A percentile compares a stretch with the other conserved stretches of the same genome.
Evolutionary conservation across 179 eudicot species (phyloP).

Genomic region (Carnegiea gigantea): DNA sequence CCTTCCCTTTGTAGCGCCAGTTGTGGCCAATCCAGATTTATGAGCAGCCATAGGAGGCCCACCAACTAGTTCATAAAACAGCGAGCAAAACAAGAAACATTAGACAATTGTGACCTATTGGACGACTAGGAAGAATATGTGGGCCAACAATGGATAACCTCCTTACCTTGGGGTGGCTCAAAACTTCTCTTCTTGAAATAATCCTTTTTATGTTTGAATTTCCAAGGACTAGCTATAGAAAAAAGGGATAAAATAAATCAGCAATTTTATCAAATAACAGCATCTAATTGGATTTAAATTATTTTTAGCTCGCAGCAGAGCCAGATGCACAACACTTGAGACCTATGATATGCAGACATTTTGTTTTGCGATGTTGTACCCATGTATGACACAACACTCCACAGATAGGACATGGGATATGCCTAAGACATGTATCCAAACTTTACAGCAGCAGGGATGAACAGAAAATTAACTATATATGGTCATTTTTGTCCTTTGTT

Average conservation of each 20-base stretch:
- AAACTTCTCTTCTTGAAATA: conserved; percentile 64
- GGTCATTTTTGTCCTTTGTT: no score
- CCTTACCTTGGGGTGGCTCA: conserved; percentile 71
- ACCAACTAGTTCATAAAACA: conserved; percentile 36
- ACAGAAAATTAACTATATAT: no score
- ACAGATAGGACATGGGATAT: no score
- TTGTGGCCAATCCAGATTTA: conserved; percentile 53
- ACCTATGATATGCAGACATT: not conserved
- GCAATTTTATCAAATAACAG: not conserved
- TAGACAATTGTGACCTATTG: not conserved
- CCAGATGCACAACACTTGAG: not conserved
- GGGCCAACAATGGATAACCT: conserved; percentile 6
- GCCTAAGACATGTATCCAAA: no score
- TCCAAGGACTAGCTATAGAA: conserved; percentile 69
- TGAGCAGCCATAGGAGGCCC: conserved; percentile 63
- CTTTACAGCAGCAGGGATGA: no score
- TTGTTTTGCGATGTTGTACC: no score
- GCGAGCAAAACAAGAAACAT: conserved; percentile 2
- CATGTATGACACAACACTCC: no score
- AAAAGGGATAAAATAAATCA: conserved; percentile 22
- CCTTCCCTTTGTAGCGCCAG: conserved; percentile 52
- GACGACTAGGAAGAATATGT: not conserved
- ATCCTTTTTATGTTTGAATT: conserved; percentile 70
- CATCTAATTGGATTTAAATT: not conserved
- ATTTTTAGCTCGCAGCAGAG: not conserved